Percentiles rank a stretch among this genome's conserved stretches.
Conservation (phyloP, 2,329 filamentous ascomycete species). For the Botrytis deweyae region DNA sequence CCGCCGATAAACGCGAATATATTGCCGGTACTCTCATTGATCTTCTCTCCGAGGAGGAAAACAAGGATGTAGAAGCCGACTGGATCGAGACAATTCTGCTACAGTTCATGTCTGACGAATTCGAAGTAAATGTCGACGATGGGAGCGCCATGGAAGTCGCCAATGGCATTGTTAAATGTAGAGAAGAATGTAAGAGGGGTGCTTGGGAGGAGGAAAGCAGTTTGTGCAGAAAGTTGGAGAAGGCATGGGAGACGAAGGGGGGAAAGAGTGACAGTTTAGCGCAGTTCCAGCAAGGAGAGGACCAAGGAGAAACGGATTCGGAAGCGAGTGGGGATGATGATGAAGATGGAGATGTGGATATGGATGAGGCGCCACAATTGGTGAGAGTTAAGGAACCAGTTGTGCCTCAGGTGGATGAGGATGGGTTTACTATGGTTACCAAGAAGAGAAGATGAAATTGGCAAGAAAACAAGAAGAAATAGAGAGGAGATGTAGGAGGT, state of each 20-base stretch:
- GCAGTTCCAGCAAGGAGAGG: constrained; percentile 51
- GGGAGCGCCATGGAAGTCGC: constrained; percentile 77
- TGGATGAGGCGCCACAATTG: constrained; percentile 67
- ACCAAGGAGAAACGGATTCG: constrained; percentile 58
- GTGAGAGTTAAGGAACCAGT: constrained; percentile 59
- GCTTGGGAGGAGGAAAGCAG: constrained; percentile 58
- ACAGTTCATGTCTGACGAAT: constrained; percentile 93
- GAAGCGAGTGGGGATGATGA: constrained; percentile 55
- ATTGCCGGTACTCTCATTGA: constrained; percentile 85
- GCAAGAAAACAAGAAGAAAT: too few relatives aligned
- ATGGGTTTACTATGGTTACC: constrained; percentile 76
- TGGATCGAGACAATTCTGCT: constrained; percentile 83
- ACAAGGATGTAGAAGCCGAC: constrained; percentile 65
- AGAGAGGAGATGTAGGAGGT: neutral
- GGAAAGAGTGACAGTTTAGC: constrained; percentile 53
- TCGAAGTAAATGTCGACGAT: constrained; percentile 89
- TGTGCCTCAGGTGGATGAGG: constrained; percentile 73
- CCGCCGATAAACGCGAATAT: constrained; percentile 92
- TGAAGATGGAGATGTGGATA: constrained; percentile 59
- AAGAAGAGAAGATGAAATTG: constrained; percentile 55
- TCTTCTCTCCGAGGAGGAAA: constrained; percentile 56
- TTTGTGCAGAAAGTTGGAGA: constrained; percentile 63
- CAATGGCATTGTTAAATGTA: constrained; percentile 68
- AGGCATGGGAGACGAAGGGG: constrained; percentile 61
- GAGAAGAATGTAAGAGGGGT: constrained; percentile 61